These are phyloP conservation scores for Agaricales sp. DNA, from an alignment of 1,284 basidiomycete genomes.

Conservation along the genomic window DNA sequence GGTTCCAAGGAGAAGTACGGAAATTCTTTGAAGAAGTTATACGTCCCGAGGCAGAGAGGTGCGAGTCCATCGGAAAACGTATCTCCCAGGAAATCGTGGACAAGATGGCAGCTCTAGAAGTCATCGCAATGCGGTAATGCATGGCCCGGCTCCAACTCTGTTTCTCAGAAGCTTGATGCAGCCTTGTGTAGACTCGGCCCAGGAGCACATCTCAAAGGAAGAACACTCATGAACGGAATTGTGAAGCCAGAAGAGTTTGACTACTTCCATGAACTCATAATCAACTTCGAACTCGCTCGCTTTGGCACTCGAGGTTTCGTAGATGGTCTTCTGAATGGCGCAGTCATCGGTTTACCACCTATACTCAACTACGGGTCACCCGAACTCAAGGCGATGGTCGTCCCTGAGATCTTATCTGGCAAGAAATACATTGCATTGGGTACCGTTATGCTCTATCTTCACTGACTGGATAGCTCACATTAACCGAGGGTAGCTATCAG, in stretches of 20 bases:
- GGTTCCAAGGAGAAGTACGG: constrained; percentile 56
- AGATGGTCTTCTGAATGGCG: constrained; percentile 75
- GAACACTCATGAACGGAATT: constrained; percentile 71
- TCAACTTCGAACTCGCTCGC: constrained; percentile 82
- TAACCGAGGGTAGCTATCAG: constrained; percentile 54
- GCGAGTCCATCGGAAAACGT: constrained; percentile 75
- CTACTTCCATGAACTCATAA: constrained; percentile 76
- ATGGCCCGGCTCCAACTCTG: constrained; percentile 29
- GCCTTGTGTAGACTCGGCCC: constrained; percentile 55
- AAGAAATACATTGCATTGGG: constrained; percentile 67
- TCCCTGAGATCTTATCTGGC: constrained; percentile 64
- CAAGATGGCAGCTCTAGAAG: constrained; percentile 34
- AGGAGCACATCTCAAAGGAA: constrained; percentile 82
- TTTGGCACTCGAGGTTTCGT: constrained; percentile 78
- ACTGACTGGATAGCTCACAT: no score
- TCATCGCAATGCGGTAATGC: background rate
- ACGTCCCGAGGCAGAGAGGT: constrained; percentile 50
- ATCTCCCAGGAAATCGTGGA: constrained; percentile 69
- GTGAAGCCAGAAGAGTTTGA: constrained; percentile 87
- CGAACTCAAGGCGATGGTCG: constrained; percentile 63
- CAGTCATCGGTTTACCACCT: constrained; percentile 79
- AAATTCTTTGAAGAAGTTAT: constrained; percentile 58
- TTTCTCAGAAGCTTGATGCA: no score
- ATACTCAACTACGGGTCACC: constrained; percentile 80
- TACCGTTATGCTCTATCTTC: background rate